Base-by-base conservation (phyloP, 495 filamentous ascomycete species). In the Neurospora sp. region DNA sequence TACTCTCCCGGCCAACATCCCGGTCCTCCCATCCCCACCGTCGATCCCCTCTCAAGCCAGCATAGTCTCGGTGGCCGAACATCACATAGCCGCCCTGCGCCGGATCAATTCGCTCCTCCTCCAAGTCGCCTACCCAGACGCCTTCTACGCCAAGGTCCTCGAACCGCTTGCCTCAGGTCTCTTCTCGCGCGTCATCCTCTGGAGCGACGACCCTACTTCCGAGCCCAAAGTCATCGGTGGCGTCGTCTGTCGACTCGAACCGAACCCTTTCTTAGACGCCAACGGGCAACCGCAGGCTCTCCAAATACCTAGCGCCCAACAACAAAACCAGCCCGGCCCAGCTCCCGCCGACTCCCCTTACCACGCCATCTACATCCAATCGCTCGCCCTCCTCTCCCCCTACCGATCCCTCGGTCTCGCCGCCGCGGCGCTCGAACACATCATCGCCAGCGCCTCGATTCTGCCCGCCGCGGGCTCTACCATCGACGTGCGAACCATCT, bases 71-170 rank as follows among this genome's bases (percentile, higher is more conserved):
- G 85, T 93, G 72, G 83, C 82, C 15, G 83, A 87, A 5, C 83
- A 84, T 37, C 89, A 94, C 81, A 85, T 97, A 73, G 86, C 92
- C 62, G 89, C 91, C 15, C 86, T 97, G 45, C 91, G 90, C 34
- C 90, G 92, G 48, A 93, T 98, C 74, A 97, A 94, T 77, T 83
- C 90, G 45, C 85, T 97, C 24, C 88, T 97, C 15, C 89, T 99
- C 6, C 95, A 95, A 28, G 92, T 98, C 76, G 88, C 88, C 80
- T 99, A 99, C 79, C 91, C 93, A 0, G 90, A 92, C 78, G 88
- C 86, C 40, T 98, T 98, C 88, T 99, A 97, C 85, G 85, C 86
- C 70, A 90, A 90, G 42, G 91, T 88, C 71, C 86, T 94, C 75
- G 84, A 90, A 7, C 91, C 94, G 37, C 83, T 89, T 7, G 82